Base-by-base conservation (phyloP, 2,329 filamentous ascomycete species). In the Blastomyces gilchristii region DNA sequence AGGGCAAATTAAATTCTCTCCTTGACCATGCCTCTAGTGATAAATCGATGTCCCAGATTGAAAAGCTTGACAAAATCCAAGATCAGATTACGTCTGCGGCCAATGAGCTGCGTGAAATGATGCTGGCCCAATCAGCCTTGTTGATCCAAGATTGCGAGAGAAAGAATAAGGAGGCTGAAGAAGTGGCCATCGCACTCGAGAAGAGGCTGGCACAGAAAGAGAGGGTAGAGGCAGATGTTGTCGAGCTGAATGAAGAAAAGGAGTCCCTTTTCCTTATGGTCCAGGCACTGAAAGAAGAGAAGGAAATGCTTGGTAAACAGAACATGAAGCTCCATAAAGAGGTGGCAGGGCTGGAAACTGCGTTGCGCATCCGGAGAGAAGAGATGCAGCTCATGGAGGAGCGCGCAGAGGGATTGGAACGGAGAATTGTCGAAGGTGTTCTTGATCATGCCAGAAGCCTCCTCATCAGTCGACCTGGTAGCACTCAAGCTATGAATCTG, bases 351-450 rank as follows among this genome's bases (percentile, higher is more conserved):
- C 83, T 99, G 1, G 91, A 97, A 73, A 97, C 91, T 9, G 93
- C 94, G 0, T 83, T 97, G 39, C 85, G 88, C 22, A 87, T 97
- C 63, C 88, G 94, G 62, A 88, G 90, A 54, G 93, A 97, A 68
- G 94, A 97, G 77, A 85, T 99, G 64, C 86, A 90, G 56, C 83
- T 89, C 34, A 97, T 99, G 89, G 93, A 97, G 73, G 80, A 83
- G 12, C 89, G 93, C 66, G 94, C 93, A 2, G 91, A 97, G 73
- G 85, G 86, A 3, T 81, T 99, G 31, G 94, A 99, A 77, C 89
- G 92, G 61, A 87, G 94, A 34, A 96, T 99, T 68, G 79, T 99
- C 41, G 93, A 97, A 68, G 92, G 93, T 34, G 90, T 97, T 66
- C 95, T 99, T 78, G 92, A 97, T 69, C 93, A 97, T 73, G 97